Conservation (phyloP, 164 flowering plant species). For the Pachysandra terminalis region DNA sequence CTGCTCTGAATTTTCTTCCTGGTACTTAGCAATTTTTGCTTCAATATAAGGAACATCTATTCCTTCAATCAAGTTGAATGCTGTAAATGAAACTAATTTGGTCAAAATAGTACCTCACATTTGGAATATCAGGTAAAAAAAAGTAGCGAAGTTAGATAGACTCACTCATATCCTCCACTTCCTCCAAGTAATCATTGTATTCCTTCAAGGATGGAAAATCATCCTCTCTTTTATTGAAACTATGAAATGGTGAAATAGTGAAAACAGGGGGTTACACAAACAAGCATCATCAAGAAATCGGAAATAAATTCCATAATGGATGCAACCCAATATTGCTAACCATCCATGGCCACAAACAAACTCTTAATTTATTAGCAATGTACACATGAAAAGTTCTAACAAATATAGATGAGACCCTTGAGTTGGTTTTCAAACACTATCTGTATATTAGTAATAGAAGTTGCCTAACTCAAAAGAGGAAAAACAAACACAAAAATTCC, state of each 20-base stretch:
- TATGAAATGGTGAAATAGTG: constrained; percentile 11
- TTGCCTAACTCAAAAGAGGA: too few relatives aligned
- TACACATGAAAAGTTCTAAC: too few relatives aligned
- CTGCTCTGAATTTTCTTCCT: constrained; percentile 88
- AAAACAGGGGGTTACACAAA: background rate
- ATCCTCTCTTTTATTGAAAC: constrained; percentile 89
- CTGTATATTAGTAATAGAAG: too few relatives aligned
- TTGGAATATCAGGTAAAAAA: constrained; percentile 4
- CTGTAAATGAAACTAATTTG: constrained; percentile 27
- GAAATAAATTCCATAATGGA: too few relatives aligned
- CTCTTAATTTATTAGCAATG: too few relatives aligned
- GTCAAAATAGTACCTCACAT: background rate
- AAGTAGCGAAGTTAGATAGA: constrained; percentile 5
- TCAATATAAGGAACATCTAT: constrained; percentile 72
- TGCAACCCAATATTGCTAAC: too few relatives aligned
- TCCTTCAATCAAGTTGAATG: constrained; percentile 65
- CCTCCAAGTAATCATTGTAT: constrained; percentile 95
- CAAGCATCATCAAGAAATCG: too few relatives aligned
- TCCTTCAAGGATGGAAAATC: constrained; percentile 84
- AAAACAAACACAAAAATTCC: too few relatives aligned
- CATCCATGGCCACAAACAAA: too few relatives aligned
- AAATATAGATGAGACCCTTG: too few relatives aligned
- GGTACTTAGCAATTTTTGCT: constrained; percentile 66
- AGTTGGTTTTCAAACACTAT: too few relatives aligned
- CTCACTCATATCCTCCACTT: constrained; percentile 96